phyloP scores from a whole-genome alignment of 352 stramenopile species.

The Globisporangium paddicum region DNA sequence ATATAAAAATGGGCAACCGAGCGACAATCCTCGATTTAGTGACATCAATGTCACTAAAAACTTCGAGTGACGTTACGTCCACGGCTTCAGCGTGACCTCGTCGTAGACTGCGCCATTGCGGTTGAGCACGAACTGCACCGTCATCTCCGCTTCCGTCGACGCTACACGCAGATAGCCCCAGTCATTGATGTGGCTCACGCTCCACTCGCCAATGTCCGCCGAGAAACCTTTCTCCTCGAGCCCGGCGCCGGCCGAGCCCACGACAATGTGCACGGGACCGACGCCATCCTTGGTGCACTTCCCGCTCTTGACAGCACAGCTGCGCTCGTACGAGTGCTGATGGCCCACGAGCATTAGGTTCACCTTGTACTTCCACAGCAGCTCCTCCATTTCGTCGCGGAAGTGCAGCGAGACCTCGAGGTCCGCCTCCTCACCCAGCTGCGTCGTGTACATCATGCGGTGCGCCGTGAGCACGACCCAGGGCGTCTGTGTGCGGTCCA shows the following conservation, averaged over 20 bases:
- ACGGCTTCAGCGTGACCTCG: slow-evolving; percentile 56
- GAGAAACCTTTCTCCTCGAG: slow-evolving; percentile 69
- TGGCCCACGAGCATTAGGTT: slow-evolving; percentile 91
- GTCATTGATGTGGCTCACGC: slow-evolving; percentile 72
- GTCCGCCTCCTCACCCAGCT: slow-evolving; percentile 61
- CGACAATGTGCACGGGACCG: slow-evolving; percentile 83
- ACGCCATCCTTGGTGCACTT: slow-evolving; percentile 68
- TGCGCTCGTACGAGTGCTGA: slow-evolving; percentile 91
- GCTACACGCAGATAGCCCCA: slow-evolving; percentile 71
- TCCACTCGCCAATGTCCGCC: slow-evolving; percentile 65
- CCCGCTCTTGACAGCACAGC: slow-evolving; percentile 70
- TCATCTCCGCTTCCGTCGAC: slow-evolving; percentile 60
- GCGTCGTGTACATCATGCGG: slow-evolving; percentile 89
- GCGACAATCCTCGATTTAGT: no score
- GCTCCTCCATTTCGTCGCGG: slow-evolving; percentile 86
- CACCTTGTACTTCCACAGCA: slow-evolving; percentile 86
- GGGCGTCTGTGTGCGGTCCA: slow-evolving; percentile 84
- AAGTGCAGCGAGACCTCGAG: slow-evolving; percentile 72
- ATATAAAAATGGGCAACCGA: no score
- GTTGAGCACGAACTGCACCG: slow-evolving; percentile 76
- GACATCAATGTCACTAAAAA: no score
- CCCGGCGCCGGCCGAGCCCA: slow-evolving; percentile 78
- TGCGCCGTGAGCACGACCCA: slow-evolving; percentile 92
- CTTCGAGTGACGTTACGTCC: slow-evolving; percentile 28
- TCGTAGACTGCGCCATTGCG: slow-evolving; percentile 79